Evolutionary conservation across 352 stramenopile genomes (phyloP).

Genomic region (Phytophthora constricta): DNA sequence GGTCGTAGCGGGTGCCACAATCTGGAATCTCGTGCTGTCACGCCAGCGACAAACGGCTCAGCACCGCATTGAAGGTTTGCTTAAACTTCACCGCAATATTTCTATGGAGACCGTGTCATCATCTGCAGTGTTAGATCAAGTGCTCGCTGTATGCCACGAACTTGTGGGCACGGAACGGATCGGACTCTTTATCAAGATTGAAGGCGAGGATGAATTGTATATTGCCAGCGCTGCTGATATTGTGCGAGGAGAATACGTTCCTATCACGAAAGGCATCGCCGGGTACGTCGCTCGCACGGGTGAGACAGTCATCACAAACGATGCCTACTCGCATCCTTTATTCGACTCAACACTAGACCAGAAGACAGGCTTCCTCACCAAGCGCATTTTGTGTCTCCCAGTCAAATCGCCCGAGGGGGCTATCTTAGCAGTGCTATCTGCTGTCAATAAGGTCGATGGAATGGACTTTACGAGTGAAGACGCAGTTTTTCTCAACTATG

Average conservation of each 20-base stretch:
- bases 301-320: constrained; percentile 74
- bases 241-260: constrained; percentile 69
- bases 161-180: constrained; percentile 72
- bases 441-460: constrained; percentile 77
- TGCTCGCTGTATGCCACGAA: constrained; percentile 76
- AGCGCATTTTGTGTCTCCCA: constrained; percentile 66
- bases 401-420: constrained; percentile 62
- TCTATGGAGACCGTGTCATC: constrained; percentile 71
- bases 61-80: constrained; percentile 68
- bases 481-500: constrained; percentile 77
- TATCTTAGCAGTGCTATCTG: constrained; percentile 70
- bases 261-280: constrained; percentile 73
- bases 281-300: constrained; percentile 70
- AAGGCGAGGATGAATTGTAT: constrained; percentile 74
- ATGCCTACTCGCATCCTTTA: constrained; percentile 63
- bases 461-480: constrained; percentile 75
- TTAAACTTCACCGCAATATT: constrained; percentile 78
- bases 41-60: constrained; percentile 70
- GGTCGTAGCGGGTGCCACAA: constrained; percentile 62
- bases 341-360: constrained; percentile 75
- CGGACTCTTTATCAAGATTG: constrained; percentile 71
- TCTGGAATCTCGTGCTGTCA: constrained; percentile 74
- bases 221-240: constrained; percentile 67
- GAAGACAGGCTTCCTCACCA: constrained; percentile 68
- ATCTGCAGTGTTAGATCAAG: constrained; percentile 59